A percentile compares a stretch with the other conserved stretches of the same genome.
phyloP scores from a whole-genome alignment of 1,284 basidiomycete genomes.

The Ceratobasidium theobromae region DNA sequence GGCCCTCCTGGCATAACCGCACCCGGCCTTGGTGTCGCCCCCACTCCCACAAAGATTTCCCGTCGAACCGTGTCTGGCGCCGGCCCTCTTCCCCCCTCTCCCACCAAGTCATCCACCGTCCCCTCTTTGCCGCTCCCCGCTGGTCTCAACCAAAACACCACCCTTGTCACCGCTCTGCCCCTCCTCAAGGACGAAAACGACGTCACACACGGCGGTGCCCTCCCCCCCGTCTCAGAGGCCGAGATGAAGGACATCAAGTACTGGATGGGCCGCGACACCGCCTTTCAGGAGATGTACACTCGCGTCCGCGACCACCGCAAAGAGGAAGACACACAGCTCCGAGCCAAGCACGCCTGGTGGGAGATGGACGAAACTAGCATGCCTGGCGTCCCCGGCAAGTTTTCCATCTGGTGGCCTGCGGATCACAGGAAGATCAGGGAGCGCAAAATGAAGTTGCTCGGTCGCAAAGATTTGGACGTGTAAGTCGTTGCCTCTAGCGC shows the following conservation, averaged over 20 bases:
- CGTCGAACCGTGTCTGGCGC: constrained; percentile 38
- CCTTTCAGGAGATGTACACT: constrained; percentile 48
- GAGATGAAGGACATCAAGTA: constrained; percentile 52
- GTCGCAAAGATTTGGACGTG: constrained; percentile 61
- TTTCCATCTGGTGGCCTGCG: constrained; percentile 68
- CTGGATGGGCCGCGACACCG: constrained; percentile 56
- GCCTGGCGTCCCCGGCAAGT: constrained; percentile 43
- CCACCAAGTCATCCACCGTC: constrained; percentile 41
- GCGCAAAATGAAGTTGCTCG: constrained; percentile 58
- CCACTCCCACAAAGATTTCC: constrained; percentile 35
- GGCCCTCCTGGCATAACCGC: constrained; percentile 32
- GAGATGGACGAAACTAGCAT: constrained; percentile 39
- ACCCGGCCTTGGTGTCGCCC: no score
- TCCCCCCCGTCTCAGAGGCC: constrained; percentile 55
- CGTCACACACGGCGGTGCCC: constrained; percentile 48
- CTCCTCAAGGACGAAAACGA: constrained; percentile 49
- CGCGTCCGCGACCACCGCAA: constrained; percentile 41
- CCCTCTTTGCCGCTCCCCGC: constrained; percentile 44
- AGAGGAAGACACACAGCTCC: constrained; percentile 43
- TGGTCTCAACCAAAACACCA: constrained; percentile 61
- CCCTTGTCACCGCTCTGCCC: constrained; percentile 65
- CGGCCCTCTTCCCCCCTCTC: constrained; percentile 41
- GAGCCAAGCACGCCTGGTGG: constrained; percentile 42
- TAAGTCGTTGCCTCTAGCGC: constrained; percentile 46
- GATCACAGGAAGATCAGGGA: constrained; percentile 50